These are phyloP conservation scores for Vanrija pseudolonga DNA, from an alignment of 1,284 basidiomycete genomes.

Conservation along the genomic window DNA sequence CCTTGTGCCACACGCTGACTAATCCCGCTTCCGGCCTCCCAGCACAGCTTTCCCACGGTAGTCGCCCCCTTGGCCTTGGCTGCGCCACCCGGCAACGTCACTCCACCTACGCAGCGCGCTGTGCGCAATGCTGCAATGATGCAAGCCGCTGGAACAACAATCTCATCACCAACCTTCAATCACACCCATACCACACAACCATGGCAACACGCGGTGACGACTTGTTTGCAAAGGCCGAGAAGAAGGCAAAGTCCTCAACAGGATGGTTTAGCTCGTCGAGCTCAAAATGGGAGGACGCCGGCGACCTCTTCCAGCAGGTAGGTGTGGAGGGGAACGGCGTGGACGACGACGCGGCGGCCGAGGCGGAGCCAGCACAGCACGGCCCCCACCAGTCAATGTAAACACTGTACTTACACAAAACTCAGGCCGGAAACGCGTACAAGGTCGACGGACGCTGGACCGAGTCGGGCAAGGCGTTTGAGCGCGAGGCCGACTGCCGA, in stretches of 20 bases:
- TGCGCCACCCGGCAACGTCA: too few species aligned
- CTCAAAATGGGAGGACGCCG: conserved; percentile 86
- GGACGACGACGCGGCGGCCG: background rate
- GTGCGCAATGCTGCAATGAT: too few species aligned
- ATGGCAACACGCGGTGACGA: conserved; percentile 47
- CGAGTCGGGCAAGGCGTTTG: conserved; percentile 81
- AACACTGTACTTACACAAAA: conserved; percentile 34
- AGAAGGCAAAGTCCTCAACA: conserved; percentile 76
- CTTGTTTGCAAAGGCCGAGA: conserved; percentile 81
- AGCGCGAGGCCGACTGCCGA: conserved; percentile 85
- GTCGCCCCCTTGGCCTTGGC: too few species aligned
- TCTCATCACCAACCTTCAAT: too few species aligned
- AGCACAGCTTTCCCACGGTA: too few species aligned
- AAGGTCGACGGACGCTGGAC: conserved; percentile 90
- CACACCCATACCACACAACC: conserved; percentile 6
- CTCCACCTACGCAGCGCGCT: too few species aligned
- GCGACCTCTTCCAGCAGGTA: conserved; percentile 67
- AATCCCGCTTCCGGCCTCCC: background rate
- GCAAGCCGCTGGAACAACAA: too few species aligned
- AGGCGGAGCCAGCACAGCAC: too few species aligned
- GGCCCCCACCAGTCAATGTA: too few species aligned
- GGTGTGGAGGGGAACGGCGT: background rate
- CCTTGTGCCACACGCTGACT: conserved; percentile 11
- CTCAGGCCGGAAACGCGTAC: conserved; percentile 91
- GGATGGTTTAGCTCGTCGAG: conserved; percentile 78